Conservation (phyloP, 2,329 filamentous ascomycete species). For the Talaromyces albobiverticillius region DNA sequence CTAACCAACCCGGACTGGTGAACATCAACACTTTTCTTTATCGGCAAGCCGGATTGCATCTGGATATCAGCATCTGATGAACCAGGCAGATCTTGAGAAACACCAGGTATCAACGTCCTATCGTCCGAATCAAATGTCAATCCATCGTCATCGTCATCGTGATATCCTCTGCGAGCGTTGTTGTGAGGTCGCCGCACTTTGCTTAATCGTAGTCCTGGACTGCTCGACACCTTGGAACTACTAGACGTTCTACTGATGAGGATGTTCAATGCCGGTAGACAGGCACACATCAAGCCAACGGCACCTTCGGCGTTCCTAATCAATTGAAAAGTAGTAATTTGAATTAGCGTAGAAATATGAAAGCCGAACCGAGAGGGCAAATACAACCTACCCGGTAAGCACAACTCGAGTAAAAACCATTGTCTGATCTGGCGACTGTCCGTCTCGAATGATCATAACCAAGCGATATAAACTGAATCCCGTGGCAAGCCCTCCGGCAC, state of each 20-base stretch:
- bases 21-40: background rate
- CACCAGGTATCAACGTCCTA: slow-evolving; percentile 1
- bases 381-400: slow-evolving; percentile 32
- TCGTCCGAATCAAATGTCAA: slow-evolving; percentile 1
- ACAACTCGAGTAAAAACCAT: slow-evolving; percentile 36
- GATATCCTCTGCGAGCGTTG: background rate
- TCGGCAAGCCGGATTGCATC: background rate
- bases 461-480: slow-evolving; percentile 39
- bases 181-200: background rate
- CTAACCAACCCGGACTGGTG: no score
- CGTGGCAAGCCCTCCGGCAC: slow-evolving; percentile 38
- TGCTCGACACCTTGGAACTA: background rate
- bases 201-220: background rate
- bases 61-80: background rate
- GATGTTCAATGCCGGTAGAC: slow-evolving; percentile 30
- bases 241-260: slow-evolving; percentile 5
- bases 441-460: slow-evolving; percentile 31
- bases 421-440: slow-evolving; percentile 29
- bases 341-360: no score
- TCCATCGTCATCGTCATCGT: background rate
- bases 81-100: no score
- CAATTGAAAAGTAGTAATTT: no score
- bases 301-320: slow-evolving; percentile 39
- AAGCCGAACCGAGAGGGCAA: no score
- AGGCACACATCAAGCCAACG: slow-evolving; percentile 37